Percentiles rank a stretch among this genome's conserved stretches.
phyloP scores from a whole-genome alignment of 2,329 filamentous ascomycete species.

The Fusarium pseudoanthophilum region DNA sequence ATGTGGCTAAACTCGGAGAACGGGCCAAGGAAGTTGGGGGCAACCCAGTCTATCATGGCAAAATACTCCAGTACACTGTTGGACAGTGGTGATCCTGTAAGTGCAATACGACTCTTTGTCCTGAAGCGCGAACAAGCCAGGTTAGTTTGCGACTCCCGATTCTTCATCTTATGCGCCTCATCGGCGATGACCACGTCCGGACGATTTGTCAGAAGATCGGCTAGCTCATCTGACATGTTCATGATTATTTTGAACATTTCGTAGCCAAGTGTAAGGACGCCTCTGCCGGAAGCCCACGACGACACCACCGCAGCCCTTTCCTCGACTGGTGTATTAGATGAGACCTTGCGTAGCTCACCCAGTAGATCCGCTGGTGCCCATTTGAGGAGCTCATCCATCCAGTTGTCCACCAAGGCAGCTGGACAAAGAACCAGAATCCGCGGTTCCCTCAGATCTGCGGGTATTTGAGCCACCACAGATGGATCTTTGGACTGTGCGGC shows the following conservation, averaged over 20 bases:
- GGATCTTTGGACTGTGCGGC: constrained; percentile 69
- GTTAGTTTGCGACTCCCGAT: constrained; percentile 63
- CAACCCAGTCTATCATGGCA: constrained; percentile 88
- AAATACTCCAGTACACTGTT: constrained; percentile 89
- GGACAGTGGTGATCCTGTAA: constrained; percentile 87
- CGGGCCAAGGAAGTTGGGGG: constrained; percentile 79
- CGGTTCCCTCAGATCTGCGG: constrained; percentile 68
- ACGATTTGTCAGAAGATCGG: constrained; percentile 63
- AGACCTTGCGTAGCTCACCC: constrained; percentile 67
- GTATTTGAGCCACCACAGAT: constrained; percentile 72
- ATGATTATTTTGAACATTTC: constrained; percentile 66
- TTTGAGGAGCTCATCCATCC: constrained; percentile 77
- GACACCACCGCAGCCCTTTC: constrained; percentile 60
- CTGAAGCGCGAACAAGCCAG: constrained; percentile 67
- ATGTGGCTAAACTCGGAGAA: constrained; percentile 73
- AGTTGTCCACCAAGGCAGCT: constrained; percentile 80
- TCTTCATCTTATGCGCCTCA: constrained; percentile 86
- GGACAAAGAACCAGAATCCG: constrained; percentile 81
- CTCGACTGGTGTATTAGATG: constrained; percentile 48
- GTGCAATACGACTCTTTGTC: constrained; percentile 78
- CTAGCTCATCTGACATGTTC: constrained; percentile 47
- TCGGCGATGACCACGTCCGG: constrained; percentile 84
- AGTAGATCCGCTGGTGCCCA: constrained; percentile 72
- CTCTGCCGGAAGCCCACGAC: constrained; percentile 72
- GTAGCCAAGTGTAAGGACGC: constrained; percentile 83